Evolutionary conservation across 2,329 filamentous ascomycete species (phyloP).

Genomic region (Hysterium pulicare): DNA sequence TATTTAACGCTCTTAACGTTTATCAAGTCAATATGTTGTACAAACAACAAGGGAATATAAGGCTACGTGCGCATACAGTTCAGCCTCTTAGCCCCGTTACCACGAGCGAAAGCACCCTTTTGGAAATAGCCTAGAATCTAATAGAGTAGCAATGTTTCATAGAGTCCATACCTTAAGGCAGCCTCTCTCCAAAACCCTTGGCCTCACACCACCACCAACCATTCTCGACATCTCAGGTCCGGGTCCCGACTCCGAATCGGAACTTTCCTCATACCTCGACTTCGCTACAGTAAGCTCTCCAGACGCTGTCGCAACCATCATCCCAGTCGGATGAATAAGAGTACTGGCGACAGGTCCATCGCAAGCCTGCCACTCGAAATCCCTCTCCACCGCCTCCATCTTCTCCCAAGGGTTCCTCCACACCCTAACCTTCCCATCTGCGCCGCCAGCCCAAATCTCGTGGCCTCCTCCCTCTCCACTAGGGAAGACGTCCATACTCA

Average conservation of each 20-base stretch:
- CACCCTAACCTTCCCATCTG: slow-evolving; percentile 51
- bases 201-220: neutral
- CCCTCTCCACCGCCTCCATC: slow-evolving; percentile 36
- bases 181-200: neutral
- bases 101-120: too few species aligned
- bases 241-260: neutral
- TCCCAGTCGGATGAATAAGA: neutral
- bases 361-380: slow-evolving; percentile 44
- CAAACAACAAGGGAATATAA: too few species aligned
- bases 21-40: too few species aligned
- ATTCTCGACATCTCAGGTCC: neutral
- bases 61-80: too few species aligned
- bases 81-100: too few species aligned
- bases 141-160: too few species aligned
- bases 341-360: slow-evolving; percentile 15
- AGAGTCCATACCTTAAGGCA: neutral
- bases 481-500: slow-evolving; percentile 52
- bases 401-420: slow-evolving; percentile 31
- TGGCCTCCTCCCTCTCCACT: slow-evolving; percentile 30
- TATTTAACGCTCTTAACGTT: too few species aligned
- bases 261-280: neutral
- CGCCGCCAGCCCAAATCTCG: slow-evolving; percentile 59
- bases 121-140: too few species aligned
- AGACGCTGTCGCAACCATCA: neutral
- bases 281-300: neutral